These are phyloP conservation scores for Microdochium bolleyi DNA, from an alignment of 2,329 filamentous ascomycete genomes.

Conservation along the genomic window DNA sequence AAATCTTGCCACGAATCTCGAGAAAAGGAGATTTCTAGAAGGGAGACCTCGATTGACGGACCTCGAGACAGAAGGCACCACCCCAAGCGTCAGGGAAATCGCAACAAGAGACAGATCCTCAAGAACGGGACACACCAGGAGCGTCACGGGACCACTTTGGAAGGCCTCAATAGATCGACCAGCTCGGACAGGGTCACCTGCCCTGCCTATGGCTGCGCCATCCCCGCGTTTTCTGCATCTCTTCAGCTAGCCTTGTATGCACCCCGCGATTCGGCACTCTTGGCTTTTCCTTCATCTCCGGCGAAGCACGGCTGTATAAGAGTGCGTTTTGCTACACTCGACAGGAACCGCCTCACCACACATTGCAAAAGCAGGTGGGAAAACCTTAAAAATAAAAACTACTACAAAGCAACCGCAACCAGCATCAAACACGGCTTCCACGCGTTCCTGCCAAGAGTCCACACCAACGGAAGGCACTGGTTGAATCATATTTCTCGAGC, in stretches of 20 bases:
- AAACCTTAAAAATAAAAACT: too few species aligned
- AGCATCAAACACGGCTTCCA: neutral
- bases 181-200: neutral
- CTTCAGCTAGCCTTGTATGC: neutral
- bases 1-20: neutral
- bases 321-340: neutral
- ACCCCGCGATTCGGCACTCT: neutral
- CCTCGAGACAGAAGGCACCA: too few species aligned
- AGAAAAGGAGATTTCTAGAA: too few species aligned
- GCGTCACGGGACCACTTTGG: neutral
- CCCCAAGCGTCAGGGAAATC: too few species aligned
- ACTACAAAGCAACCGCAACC: neutral
- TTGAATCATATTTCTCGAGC: neutral
- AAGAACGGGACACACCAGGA: neutral
- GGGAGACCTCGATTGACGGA: too few species aligned
- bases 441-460: neutral
- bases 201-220: neutral
- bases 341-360: neutral
- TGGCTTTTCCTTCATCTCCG: neutral
- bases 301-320: neutral
- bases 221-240: neutral
- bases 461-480: neutral
- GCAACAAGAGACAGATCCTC: neutral
- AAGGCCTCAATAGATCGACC: neutral
- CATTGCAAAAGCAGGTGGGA: too few species aligned